Percentiles rank a stretch among this genome's conserved stretches.
phyloP scores from a whole-genome alignment of 2,329 filamentous ascomycete species.

The Elsinoe ampelina region DNA sequence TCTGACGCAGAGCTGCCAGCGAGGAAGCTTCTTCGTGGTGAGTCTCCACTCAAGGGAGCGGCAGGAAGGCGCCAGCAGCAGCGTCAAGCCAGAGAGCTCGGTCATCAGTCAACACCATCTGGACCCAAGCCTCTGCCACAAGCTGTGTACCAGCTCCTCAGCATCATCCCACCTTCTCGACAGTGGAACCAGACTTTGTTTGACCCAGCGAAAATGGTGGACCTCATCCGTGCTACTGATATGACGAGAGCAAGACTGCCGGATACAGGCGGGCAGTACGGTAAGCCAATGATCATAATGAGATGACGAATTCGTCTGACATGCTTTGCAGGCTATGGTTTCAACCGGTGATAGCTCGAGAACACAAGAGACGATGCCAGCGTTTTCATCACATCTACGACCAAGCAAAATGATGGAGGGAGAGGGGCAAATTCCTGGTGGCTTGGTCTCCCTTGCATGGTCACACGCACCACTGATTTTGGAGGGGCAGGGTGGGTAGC shows the following conservation, averaged over 20 bases:
- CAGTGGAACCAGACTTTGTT: conserved; percentile 62
- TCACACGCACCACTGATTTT: conserved; percentile 1
- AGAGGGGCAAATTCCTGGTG: not conserved
- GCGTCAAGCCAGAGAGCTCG: conserved; percentile 33
- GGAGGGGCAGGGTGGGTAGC: not conserved
- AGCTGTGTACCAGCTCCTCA: conserved; percentile 42
- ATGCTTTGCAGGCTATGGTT: not conserved
- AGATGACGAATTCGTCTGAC: not conserved
- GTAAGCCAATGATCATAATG: conserved; percentile 8
- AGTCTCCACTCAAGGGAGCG: conserved; percentile 84
- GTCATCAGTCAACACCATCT: conserved; percentile 14
- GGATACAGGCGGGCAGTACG: not conserved
- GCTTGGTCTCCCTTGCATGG: conserved; percentile 3
- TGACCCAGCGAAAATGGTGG: conserved; percentile 60
- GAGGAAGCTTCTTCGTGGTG: conserved; percentile 79
- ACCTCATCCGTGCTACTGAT: conserved; percentile 58
- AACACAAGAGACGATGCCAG: not conserved
- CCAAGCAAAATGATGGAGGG: not conserved
- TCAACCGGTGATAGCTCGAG: not conserved
- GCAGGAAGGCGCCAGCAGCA: conserved; percentile 77
- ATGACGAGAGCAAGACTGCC: conserved; percentile 31
- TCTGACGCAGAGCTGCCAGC: conserved; percentile 62
- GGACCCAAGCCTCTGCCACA: conserved; percentile 19
- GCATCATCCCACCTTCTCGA: conserved; percentile 64
- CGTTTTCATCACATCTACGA: not conserved